These are phyloP conservation scores for Xylaria cubensis DNA, from an alignment of 495 filamentous ascomycete species.

Conservation along the genomic window DNA sequence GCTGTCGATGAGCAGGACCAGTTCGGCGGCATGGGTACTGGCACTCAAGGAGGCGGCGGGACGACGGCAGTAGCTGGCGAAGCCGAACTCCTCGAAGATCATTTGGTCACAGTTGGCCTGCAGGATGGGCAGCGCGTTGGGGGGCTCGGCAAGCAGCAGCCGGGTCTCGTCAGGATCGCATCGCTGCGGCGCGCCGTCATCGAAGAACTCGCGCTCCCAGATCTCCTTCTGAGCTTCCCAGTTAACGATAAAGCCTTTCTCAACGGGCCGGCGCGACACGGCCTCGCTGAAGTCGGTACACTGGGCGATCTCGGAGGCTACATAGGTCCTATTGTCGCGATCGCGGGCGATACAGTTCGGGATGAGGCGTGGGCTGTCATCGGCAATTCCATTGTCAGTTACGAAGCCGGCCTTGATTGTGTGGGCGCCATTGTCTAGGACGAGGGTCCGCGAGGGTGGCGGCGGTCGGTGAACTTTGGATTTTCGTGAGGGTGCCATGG, in stretches of 20 bases:
- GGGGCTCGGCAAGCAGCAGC: conserved; percentile 84
- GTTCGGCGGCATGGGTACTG: conserved; percentile 57
- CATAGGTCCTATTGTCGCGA: conserved; percentile 75
- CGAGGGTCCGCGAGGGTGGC: conserved; percentile 70
- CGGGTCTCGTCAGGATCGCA: conserved; percentile 83
- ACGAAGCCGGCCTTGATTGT: conserved; percentile 93
- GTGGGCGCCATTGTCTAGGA: conserved; percentile 94
- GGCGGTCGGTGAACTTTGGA: conserved; percentile 49
- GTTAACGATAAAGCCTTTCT: conserved; percentile 94
- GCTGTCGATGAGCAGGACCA: conserved; percentile 85
- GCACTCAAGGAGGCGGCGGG: conserved; percentile 66
- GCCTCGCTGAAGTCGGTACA: conserved; percentile 92
- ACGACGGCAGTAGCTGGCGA: conserved; percentile 80
- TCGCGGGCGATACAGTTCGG: conserved; percentile 90
- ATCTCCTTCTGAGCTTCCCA: conserved; percentile 97
- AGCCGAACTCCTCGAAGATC: conserved; percentile 98
- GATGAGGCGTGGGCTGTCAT: conserved; percentile 69
- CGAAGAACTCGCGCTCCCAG: conserved; percentile 91
- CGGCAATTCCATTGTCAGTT: conserved; percentile 37
- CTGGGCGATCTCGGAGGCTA: conserved; percentile 79
- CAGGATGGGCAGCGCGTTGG: conserved; percentile 81
- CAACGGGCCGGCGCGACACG: conserved; percentile 84
- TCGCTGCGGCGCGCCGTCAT: conserved; percentile 67
- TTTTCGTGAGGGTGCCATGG: conserved; percentile 55
- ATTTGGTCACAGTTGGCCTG: conserved; percentile 95